Base-by-base conservation (phyloP, 2,329 filamentous ascomycete genomes). In the Ramichloridium luteum region DNA sequence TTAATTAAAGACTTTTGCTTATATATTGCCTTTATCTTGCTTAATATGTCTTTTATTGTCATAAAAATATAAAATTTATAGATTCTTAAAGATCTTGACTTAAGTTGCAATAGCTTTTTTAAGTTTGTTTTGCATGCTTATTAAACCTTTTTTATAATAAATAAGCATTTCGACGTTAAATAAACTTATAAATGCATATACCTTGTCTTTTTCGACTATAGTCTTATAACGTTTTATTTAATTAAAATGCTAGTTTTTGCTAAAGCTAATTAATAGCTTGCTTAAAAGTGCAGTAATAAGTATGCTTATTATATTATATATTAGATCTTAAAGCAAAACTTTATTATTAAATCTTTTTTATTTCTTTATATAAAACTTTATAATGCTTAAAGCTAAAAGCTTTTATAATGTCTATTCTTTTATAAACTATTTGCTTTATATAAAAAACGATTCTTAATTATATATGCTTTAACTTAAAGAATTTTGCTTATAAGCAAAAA, bases 221-320 rank as follows among this genome's bases (percentile, higher is more conserved):
- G 29, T 35, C 5, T 5, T 13, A 16, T 29, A 10, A 9, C 11
- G n/a, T 3, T 12, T 15, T 4, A 20, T 20, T 29, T 29, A 35
- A 8, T 16, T 26, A 16, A 35, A 31, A 11, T 13, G 26, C 9
- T 26, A 11, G n/a, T 28, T 14, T 10, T 32, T 16, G 10, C 17
- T 25, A 18, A 22, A 14, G 11, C 5, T 13, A 8, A 22, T 27
- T 4, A 34, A 16, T n/a, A 14, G 15, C 31, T 28, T 17, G 27
- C 26, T 26, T 15, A 14, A 17, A 16, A 16, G 20, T 22, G n/a
- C 25, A 17, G 32, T 25, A 16, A 30, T 13, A 15, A 13, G 11
- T 17, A 30, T 27, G 8, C 13, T 26, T 4, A 53, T 55, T 17
- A 49, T 37, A 15, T 32, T 14, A 2, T 40, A 36, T n/a, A 53